phyloP scores from a whole-genome alignment of 1,284 basidiomycete genomes.

The Omphalotus olearius region DNA sequence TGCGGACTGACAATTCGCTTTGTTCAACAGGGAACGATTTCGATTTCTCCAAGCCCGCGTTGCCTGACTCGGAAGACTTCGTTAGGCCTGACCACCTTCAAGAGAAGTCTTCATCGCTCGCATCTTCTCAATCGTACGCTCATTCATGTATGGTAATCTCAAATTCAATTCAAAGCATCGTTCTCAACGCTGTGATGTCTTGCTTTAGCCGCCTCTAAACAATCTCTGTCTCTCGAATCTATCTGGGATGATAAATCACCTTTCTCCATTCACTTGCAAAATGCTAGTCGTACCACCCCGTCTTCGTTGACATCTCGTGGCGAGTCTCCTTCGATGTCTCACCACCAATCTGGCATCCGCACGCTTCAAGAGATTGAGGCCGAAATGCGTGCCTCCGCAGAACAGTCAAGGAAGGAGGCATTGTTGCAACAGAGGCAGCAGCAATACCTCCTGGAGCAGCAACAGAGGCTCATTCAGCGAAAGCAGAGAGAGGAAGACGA shows the following conservation, averaged over 20 bases:
- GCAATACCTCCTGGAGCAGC: constrained; percentile 26
- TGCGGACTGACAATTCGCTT: constrained; percentile 7
- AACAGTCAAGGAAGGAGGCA: constrained; percentile 32
- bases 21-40: constrained; percentile 78
- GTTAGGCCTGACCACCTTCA: background rate
- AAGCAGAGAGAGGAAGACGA: constrained; percentile 35
- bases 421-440: constrained; percentile 28
- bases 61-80: constrained; percentile 23
- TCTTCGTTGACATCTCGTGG: constrained; percentile 21
- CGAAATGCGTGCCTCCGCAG: constrained; percentile 69
- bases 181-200: background rate
- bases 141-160: constrained; percentile 14
- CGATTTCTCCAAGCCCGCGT: constrained; percentile 66
- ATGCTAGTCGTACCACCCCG: constrained; percentile 34
- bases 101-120: background rate
- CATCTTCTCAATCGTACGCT: background rate
- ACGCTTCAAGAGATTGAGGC: constrained; percentile 94
- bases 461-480: constrained; percentile 29
- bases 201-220: constrained; percentile 22
- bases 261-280: constrained; percentile 59
- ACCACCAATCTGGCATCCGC: constrained; percentile 46
- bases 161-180: constrained; percentile 12
- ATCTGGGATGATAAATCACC: constrained; percentile 79
- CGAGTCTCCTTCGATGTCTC: constrained; percentile 25
- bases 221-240: constrained; percentile 54